These are phyloP conservation scores for Caloboletus inedulis DNA, from an alignment of 1,284 basidiomycete genomes.

Conservation along the genomic window DNA sequence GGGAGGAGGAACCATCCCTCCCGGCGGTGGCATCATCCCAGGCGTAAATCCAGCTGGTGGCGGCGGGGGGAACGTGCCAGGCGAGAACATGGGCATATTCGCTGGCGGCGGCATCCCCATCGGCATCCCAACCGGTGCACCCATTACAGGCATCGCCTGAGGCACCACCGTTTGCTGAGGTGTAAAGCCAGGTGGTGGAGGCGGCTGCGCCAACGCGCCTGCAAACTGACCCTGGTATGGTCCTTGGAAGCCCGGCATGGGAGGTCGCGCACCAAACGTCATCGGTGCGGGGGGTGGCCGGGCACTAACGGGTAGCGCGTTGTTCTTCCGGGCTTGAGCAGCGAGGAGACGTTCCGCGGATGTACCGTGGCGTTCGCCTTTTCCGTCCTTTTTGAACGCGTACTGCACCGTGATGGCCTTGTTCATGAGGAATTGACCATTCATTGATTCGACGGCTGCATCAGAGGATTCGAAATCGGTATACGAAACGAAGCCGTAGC, in stretches of 20 bases:
- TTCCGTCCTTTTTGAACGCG: constrained; percentile 98
- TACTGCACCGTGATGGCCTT: constrained; percentile 96
- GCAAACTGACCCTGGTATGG: constrained; percentile 88
- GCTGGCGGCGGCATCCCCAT: constrained; percentile 43
- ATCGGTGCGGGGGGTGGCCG: constrained; percentile 68
- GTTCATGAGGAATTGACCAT: constrained; percentile 96
- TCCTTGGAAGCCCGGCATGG: constrained; percentile 63
- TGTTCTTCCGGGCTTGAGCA: constrained; percentile 93
- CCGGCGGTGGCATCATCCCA: constrained; percentile 33
- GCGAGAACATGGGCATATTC: constrained; percentile 35
- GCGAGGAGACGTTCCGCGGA: constrained; percentile 93
- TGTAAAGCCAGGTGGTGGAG: constrained; percentile 67
- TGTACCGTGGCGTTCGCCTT: constrained; percentile 96
- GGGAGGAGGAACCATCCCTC: constrained; percentile 34
- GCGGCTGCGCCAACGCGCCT: constrained; percentile 70
- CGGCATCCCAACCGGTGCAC: constrained; percentile 29
- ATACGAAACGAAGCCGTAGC: constrained; percentile 95
- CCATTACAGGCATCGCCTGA: constrained; percentile 40
- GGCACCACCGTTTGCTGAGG: constrained; percentile 64
- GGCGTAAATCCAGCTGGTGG: constrained; percentile 33
- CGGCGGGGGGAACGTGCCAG: constrained; percentile 32
- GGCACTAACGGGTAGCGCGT: constrained; percentile 72
- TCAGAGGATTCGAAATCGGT: constrained; percentile 98
- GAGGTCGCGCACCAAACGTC: constrained; percentile 59
- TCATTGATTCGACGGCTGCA: constrained; percentile 95